Base-by-base conservation (phyloP, 2,329 filamentous ascomycete species). In the Ramularia endophylla region DNA sequence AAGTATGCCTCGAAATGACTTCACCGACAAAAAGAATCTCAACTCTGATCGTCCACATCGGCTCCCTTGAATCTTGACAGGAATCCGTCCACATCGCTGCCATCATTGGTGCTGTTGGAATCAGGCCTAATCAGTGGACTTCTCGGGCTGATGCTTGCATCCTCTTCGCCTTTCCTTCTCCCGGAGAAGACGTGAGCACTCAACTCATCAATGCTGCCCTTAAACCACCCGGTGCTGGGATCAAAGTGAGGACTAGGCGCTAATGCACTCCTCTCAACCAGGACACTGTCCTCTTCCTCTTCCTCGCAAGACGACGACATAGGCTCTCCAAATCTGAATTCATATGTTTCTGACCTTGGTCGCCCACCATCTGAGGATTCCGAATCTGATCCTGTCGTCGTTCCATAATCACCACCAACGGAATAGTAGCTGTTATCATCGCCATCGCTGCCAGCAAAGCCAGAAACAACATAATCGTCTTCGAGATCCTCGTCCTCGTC, bases 361-460 rank as follows among this genome's bases (percentile, higher is more conserved):
- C 32, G 18, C 32, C 32, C 32, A 7, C 5, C 51, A 13, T 52
- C 55, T 34, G 54, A 53, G 29, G 40, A 44, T 15, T 51, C 50
- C 3, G 47, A 50, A n/a, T 52, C 54, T n/a, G 51, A 52, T 25
- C 56, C 54, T 15, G 54, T 54, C 17, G 52, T 53, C 12, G 57
- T 53, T 20, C 17, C 20, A n/a, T 17, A 17, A 19, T 20, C 32
- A 33, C 52, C 53, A 38, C 56, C 58, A 36, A 59, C 51, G 20
- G 52, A 52, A 46, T 60, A 61, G 46, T 54, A 59, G 33, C 47
- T 52, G 43, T 56, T 55, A 17, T 56, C 56, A 45, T 61, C 58
- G 38, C 53, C 54, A 39, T 60, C 57, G 12, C 55, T 58, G 27
- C 49, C 56, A 8, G 52, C 46, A 36, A 53, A 58, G 27, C 53